phyloP scores from a whole-genome alignment of 257 asterid genomes.

The Cordia subcordata region DNA sequence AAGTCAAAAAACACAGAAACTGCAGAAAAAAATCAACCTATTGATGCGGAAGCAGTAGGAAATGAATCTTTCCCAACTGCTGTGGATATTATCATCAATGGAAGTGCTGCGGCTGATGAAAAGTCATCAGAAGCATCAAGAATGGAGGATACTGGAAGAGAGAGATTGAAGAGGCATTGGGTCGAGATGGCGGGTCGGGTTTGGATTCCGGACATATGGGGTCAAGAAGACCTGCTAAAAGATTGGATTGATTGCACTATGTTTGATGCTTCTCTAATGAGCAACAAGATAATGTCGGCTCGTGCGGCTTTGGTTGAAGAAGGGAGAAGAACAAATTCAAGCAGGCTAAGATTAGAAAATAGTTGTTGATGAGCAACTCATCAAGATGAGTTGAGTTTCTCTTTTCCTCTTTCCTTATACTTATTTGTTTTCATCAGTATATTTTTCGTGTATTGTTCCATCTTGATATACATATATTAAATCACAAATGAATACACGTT shows the following conservation, averaged over 20 bases:
- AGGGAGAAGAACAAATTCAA: slow-evolving; percentile 35
- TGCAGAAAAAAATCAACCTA: background rate
- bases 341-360: slow-evolving; percentile 36
- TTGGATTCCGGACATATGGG: slow-evolving; percentile 95
- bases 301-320: slow-evolving; percentile 58
- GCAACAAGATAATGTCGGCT: slow-evolving; percentile 48
- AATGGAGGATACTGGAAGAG: slow-evolving; percentile 39
- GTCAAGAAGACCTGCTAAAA: slow-evolving; percentile 64
- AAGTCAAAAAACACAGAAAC: background rate
- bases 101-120: too few relatives aligned
- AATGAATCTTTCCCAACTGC: slow-evolving; percentile 1
- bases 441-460: too few relatives aligned
- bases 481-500: too few relatives aligned
- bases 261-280: slow-evolving; percentile 54
- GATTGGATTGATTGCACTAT: slow-evolving; percentile 75
- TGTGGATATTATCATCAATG: background rate
- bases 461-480: too few relatives aligned
- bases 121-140: slow-evolving; percentile 4
- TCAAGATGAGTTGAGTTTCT: background rate
- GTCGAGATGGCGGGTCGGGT: slow-evolving; percentile 78
- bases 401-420: background rate
- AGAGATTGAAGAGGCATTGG: slow-evolving; percentile 75
- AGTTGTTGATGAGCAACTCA: slow-evolving; percentile 16
- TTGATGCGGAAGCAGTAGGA: background rate
- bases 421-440: too few relatives aligned